Evolutionary conservation across 1,284 basidiomycete species (phyloP).

Genomic region (Mycosarcoma maydis): DNA sequence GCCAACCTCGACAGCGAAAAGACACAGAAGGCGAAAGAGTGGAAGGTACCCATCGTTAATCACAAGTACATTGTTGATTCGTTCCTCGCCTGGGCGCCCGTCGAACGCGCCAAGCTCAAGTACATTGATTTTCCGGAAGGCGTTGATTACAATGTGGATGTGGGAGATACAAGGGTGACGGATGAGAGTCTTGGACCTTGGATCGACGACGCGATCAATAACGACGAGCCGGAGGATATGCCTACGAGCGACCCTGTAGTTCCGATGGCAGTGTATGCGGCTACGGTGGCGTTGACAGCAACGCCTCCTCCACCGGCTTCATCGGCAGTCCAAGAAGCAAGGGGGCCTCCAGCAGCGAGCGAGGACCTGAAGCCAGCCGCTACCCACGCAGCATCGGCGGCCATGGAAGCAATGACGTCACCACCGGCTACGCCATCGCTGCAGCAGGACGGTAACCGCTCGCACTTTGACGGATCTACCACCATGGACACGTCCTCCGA

Average conservation of each 20-base stretch:
- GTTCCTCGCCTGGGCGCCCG: conserved; percentile 68
- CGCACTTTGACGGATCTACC: conserved; percentile 12
- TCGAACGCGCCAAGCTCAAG: conserved; percentile 37
- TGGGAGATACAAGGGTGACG: conserved; percentile 29
- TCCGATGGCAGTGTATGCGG: conserved; percentile 6
- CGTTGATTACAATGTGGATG: conserved; percentile 31
- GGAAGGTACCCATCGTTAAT: conserved; percentile 86
- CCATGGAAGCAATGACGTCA: conserved; percentile 2
- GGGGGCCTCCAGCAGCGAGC: too few species aligned
- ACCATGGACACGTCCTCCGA: conserved; percentile 20
- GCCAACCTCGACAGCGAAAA: conserved; percentile 83
- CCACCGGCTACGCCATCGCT: conserved; percentile 21
- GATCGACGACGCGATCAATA: conserved; percentile 40
- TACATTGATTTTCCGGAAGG: conserved; percentile 44
- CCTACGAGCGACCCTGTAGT: conserved; percentile 26
- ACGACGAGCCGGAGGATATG: conserved; percentile 42
- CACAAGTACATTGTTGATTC: conserved; percentile 90
- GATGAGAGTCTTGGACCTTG: conserved; percentile 43
- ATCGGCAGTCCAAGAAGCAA: too few species aligned
- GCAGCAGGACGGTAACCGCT: not conserved
- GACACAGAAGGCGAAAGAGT: conserved; percentile 76
- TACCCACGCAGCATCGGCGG: conserved; percentile 4
- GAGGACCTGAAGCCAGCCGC: not conserved
- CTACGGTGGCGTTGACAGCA: not conserved
- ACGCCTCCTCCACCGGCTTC: too few species aligned